phyloP scores from a whole-genome alignment of 2,329 filamentous ascomycete genomes.

The Cercospora berteroae region DNA sequence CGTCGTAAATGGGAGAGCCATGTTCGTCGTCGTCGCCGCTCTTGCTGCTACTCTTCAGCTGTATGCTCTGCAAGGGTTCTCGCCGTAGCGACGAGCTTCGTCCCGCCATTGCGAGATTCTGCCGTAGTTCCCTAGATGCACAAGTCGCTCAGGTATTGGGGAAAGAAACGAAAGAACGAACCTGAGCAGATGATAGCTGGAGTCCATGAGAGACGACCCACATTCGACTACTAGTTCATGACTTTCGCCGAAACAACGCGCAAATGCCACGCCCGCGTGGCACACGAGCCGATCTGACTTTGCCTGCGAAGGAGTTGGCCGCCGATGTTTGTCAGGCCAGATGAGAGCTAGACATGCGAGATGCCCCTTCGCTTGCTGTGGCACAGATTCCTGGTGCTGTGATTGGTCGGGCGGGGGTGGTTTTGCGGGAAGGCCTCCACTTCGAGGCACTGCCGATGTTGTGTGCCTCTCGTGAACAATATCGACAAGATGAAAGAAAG shows the following conservation, averaged over 20 bases:
- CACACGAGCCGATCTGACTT: constrained; percentile 3
- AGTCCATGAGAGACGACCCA: constrained; percentile 7
- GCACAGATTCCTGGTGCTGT: background rate
- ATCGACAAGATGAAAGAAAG: background rate
- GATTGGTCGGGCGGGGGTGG: constrained; percentile 4
- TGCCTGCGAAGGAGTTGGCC: constrained; percentile 2
- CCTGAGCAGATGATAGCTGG: constrained; percentile 10
- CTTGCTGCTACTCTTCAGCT: constrained; percentile 9
- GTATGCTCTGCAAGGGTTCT: constrained; percentile 3
- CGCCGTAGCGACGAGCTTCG: constrained; percentile 10
- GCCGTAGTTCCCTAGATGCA: background rate
- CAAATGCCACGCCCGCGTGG: constrained; percentile 4
- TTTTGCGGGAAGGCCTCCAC: background rate
- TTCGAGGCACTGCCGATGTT: constrained; percentile 5
- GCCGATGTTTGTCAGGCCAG: background rate
- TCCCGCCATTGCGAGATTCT: constrained; percentile 4
- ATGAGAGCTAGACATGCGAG: constrained; percentile 5
- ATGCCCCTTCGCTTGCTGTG: constrained; percentile 2
- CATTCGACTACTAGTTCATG: constrained; percentile 3
- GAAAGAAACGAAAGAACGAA: constrained; percentile 1
- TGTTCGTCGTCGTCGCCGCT: constrained; percentile 13
- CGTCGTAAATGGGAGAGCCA: constrained; percentile 10
- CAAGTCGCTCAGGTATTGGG: background rate
- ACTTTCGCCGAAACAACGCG: background rate
- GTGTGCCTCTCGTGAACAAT: background rate